Base-by-base conservation (phyloP, 148 eudicot genomes). In the Amaranthus palmeri region DNA sequence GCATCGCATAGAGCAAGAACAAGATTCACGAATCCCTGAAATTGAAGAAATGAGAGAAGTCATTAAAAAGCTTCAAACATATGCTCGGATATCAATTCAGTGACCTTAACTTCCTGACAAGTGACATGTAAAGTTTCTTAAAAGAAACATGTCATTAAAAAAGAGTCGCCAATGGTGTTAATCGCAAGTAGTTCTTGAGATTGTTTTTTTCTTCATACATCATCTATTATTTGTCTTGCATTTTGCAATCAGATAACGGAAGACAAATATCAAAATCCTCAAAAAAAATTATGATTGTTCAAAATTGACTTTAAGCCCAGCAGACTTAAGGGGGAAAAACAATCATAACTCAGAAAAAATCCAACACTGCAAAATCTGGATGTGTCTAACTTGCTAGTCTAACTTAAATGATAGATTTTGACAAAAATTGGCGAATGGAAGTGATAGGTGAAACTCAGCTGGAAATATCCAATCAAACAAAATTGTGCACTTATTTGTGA, bases 1-100 rank as follows among this genome's bases (percentile, higher is more conserved):
- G 92, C 78, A 83, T 96, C 99, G 78, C 99, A 96, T 69, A 96
- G 77, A 15, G 97, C 89, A 76, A 96, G 93, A 74, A 96, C 99
- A 76, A 90, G 81, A 81, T 92, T 90, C 71, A 90, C 96, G 74
- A 92, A 96, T 59, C 93, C 99, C 99, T 96, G 90, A 61, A 80
- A 85, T 48, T 3, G 62, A 69, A 49, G 65, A 45, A 36, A 45
- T n/a, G 25, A 46, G 53, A 4, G 10, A 55, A 55, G 7, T 47
- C 36, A 45, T 3, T 50, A 65, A 17, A 50, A 8, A 57, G 43
- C 47, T 18, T 18, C 48, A n/a, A 58, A 6, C 8, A 54, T 47
- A 36, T 9, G 42, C 5, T 56, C 10, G 65, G 14, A 72, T 61
- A 0, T n/a, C n/a, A 14, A 59, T 46, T 48, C 44, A 36, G 10